These are phyloP conservation scores for Pilaira anomala DNA, from an alignment of 192 early-diverging fungal species.

Conservation along the genomic window DNA sequence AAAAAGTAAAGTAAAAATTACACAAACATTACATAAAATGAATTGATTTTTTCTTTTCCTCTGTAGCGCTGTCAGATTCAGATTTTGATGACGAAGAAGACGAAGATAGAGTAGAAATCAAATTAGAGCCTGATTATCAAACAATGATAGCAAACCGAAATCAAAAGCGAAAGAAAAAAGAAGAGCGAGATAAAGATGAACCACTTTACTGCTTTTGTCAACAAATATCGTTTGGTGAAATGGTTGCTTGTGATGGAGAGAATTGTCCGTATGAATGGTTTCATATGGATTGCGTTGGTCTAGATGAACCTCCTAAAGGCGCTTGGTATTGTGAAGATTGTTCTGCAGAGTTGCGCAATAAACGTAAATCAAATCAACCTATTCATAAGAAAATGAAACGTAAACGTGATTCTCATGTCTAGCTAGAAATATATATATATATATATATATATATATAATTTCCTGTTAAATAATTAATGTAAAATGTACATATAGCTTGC, in stretches of 20 bases:
- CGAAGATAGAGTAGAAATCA: not conserved
- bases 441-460: too few species aligned
- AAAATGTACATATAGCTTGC: too few species aligned
- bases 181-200: conserved; percentile 46
- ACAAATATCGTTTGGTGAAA: conserved; percentile 67
- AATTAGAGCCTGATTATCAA: conserved; percentile 13
- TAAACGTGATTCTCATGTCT: conserved; percentile 17
- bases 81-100: not conserved
- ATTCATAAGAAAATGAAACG: conserved; percentile 28
- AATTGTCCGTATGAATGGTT: conserved; percentile 74
- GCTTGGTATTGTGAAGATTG: conserved; percentile 65
- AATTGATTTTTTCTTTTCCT: not conserved
- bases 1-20: conserved; percentile 1
- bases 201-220: conserved; percentile 64
- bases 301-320: conserved; percentile 62
- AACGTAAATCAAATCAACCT: conserved; percentile 1
- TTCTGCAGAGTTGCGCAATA: conserved; percentile 15
- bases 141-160: conserved; percentile 23
- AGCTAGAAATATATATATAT: not conserved
- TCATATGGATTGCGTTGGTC: conserved; percentile 67
- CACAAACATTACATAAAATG: not conserved
- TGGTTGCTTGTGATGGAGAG: conserved; percentile 72
- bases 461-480: too few species aligned
- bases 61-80: not conserved
- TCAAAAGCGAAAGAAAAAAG: conserved; percentile 24